phyloP scores from a whole-genome alignment of 2,329 filamentous ascomycete species.

The Aspergillus versicolor region DNA sequence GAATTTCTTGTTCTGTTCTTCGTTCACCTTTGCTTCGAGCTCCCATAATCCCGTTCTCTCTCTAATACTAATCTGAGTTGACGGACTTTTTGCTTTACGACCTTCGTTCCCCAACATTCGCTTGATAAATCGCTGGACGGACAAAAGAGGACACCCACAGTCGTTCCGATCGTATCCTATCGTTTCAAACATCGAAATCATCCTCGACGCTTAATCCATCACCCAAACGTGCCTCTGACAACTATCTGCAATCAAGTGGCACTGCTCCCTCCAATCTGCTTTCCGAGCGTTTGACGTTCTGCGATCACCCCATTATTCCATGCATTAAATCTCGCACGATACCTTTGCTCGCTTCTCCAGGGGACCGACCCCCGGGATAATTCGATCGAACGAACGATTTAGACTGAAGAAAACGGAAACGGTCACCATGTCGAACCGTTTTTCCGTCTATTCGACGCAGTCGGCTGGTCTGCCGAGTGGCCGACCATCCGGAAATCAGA shows the following conservation, averaged over 20 bases:
- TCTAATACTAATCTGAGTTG: conserved; percentile 15
- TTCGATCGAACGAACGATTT: neutral
- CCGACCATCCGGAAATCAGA: conserved; percentile 63
- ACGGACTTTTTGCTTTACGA: conserved; percentile 13
- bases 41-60: neutral
- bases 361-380: neutral
- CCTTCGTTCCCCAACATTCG: conserved; percentile 16
- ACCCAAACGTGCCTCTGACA: neutral
- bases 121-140: conserved; percentile 3
- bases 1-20: conserved; percentile 10
- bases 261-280: neutral
- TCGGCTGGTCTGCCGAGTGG: conserved; percentile 56
- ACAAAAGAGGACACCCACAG: neutral
- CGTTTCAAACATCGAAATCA: neutral
- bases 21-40: neutral
- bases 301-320: conserved; percentile 2
- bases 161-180: neutral
- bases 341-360: neutral
- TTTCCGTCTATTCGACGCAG: conserved; percentile 61
- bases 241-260: neutral
- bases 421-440: conserved; percentile 57
- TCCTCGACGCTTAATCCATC: neutral
- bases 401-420: neutral
- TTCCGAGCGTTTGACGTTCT: neutral
- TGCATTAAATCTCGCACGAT: conserved; percentile 4